Evolutionary conservation across 768 basidiomycete species (phyloP).

Genomic region (Infundibulicybe gibba): DNA sequence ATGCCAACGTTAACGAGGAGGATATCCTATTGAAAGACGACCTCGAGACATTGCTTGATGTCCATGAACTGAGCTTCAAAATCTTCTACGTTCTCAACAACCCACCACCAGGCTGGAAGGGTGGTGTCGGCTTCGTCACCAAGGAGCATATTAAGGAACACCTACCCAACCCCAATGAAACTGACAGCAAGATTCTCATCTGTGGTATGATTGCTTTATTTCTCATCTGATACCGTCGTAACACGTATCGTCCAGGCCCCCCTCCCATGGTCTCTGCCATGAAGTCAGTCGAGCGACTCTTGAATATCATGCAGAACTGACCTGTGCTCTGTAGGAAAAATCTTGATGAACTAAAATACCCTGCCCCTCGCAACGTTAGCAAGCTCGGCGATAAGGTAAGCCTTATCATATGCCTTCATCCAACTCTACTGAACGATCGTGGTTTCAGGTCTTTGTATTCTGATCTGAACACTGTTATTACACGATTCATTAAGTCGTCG

Average conservation of each 20-base stretch:
- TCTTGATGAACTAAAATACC: conserved; percentile 83
- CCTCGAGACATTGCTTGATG: conserved; percentile 71
- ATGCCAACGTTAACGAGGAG: conserved; percentile 91
- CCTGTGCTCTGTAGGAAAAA: conserved; percentile 60
- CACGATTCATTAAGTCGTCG: no score
- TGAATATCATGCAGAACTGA: conserved; percentile 2
- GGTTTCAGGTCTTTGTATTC: conserved; percentile 40
- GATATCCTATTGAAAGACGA: conserved; percentile 92
- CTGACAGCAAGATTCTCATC: conserved; percentile 81
- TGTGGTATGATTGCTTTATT: conserved; percentile 51
- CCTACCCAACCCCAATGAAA: conserved; percentile 59
- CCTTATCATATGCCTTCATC: background rate
- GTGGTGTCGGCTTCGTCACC: conserved; percentile 89
- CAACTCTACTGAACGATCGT: conserved; percentile 5
- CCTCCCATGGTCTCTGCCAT: conserved; percentile 53
- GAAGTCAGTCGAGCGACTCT: conserved; percentile 33
- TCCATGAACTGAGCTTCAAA: conserved; percentile 61
- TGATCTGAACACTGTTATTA: conserved; percentile 12
- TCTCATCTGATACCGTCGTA: background rate
- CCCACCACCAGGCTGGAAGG: conserved; percentile 81
- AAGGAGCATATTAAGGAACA: conserved; percentile 86
- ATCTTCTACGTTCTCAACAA: conserved; percentile 94
- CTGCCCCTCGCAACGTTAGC: conserved; percentile 84
- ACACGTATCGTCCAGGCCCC: conserved; percentile 39
- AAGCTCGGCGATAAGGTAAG: conserved; percentile 86